A percentile compares a stretch with the other conserved stretches of the same genome.
Conservation (phyloP, 1,139 yeast species). For the Candida frijolesensis region DNA sequence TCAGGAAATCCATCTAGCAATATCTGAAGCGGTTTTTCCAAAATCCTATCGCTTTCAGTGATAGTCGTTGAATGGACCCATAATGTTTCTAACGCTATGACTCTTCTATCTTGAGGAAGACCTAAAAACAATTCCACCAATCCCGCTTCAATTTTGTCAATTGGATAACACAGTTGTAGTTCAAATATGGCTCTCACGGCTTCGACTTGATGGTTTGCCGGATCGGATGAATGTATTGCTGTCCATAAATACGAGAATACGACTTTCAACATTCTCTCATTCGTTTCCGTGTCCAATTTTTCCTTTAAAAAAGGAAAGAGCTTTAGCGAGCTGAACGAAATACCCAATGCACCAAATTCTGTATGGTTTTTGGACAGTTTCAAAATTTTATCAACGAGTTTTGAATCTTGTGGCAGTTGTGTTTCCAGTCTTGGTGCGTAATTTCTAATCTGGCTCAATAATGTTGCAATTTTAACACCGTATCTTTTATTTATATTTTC, state of each 20-base stretch:
- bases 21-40: constrained; percentile 68
- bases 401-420: constrained; percentile 7
- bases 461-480: constrained; percentile 3
- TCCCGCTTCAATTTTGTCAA: constrained; percentile 61
- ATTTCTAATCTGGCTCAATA: constrained; percentile 30
- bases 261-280: constrained; percentile 34
- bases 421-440: constrained; percentile 44
- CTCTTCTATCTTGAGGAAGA: constrained; percentile 37
- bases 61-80: constrained; percentile 60
- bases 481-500: constrained; percentile 18
- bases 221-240: constrained; percentile 45
- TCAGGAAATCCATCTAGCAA: constrained; percentile 63
- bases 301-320: constrained; percentile 42
- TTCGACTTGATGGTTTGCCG: constrained; percentile 60
- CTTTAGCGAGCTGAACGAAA: too few species aligned
- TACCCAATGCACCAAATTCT: constrained; percentile 40
- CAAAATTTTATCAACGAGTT: constrained; percentile 11
- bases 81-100: constrained; percentile 53
- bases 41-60: constrained; percentile 46
- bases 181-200: constrained; percentile 55
- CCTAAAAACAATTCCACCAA: constrained; percentile 49
- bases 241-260: constrained; percentile 49
- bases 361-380: background rate
- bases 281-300: constrained; percentile 25
- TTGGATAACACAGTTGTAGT: constrained; percentile 37